Conservation (phyloP, 768 basidiomycete genomes). For the Kwoniella sp. region DNA sequence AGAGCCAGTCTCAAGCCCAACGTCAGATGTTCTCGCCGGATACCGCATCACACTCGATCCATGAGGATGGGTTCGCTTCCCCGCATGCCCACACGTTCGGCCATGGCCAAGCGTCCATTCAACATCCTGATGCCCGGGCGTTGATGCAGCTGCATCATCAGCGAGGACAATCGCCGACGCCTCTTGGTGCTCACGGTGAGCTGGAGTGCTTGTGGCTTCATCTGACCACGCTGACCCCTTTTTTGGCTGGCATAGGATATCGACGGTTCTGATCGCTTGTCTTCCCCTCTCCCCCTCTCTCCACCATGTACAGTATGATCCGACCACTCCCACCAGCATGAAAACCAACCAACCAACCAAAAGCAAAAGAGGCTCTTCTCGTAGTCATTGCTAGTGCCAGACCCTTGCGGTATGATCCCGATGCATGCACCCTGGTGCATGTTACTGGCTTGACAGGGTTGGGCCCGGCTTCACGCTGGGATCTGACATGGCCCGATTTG, state of each 20-base stretch:
- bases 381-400: too few species aligned
- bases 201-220: too few species aligned
- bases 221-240: background rate
- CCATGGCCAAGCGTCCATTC: slow-evolving; percentile 4
- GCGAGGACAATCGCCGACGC: slow-evolving; percentile 9
- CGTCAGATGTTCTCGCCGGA: slow-evolving; percentile 20
- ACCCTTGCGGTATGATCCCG: too few species aligned
- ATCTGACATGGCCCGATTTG: too few species aligned
- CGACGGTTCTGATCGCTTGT: slow-evolving; percentile 15
- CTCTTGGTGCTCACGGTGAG: slow-evolving; percentile 16
- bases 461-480: too few species aligned
- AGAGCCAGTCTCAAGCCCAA: slow-evolving; percentile 10
- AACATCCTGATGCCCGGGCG: slow-evolving; percentile 17
- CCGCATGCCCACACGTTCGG: background rate
- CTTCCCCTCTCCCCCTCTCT: too few species aligned
- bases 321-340: too few species aligned
- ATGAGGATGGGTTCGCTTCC: background rate
- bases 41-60: background rate
- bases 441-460: too few species aligned
- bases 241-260: slow-evolving; percentile 4
- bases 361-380: too few species aligned
- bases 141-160: slow-evolving; percentile 14
- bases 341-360: too few species aligned
- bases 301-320: too few species aligned
- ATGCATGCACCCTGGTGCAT: too few species aligned